Conservation (phyloP, 2,329 filamentous ascomycete genomes). For the Gaeumannomyces tritici region DNA sequence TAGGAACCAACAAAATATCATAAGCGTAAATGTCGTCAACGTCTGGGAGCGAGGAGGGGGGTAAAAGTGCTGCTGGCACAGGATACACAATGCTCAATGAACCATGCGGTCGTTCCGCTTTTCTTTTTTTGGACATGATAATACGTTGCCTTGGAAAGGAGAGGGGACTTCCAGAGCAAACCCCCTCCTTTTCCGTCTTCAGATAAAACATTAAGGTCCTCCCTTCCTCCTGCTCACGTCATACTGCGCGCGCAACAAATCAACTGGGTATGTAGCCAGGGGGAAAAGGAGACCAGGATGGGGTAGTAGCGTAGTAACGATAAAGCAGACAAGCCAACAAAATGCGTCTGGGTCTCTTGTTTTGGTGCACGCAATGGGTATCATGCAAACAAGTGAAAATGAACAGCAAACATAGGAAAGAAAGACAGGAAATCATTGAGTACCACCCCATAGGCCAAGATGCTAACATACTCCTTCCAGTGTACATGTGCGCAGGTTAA, state of each 20-base stretch:
- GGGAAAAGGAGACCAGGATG: not conserved
- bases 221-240: not conserved
- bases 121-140: not conserved
- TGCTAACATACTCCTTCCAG: not conserved
- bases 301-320: not conserved
- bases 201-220: not conserved
- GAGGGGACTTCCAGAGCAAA: not conserved
- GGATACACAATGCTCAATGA: not conserved
- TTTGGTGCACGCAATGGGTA: slow-evolving; percentile 12
- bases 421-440: not conserved
- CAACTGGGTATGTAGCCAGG: not conserved
- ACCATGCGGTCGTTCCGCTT: not conserved
- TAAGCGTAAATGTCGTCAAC: not conserved
- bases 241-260: not conserved
- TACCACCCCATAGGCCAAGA: not conserved
- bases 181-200: not conserved
- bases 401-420: not conserved
- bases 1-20: not conserved
- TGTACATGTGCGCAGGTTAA: not conserved
- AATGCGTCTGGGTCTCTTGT: not conserved
- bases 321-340: not conserved
- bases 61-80: not conserved
- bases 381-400: slow-evolving; percentile 10
- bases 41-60: not conserved
- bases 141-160: not conserved